Evolutionary conservation across 352 stramenopile species (phyloP).

Genomic region (Paralagenidium karlingii): DNA sequence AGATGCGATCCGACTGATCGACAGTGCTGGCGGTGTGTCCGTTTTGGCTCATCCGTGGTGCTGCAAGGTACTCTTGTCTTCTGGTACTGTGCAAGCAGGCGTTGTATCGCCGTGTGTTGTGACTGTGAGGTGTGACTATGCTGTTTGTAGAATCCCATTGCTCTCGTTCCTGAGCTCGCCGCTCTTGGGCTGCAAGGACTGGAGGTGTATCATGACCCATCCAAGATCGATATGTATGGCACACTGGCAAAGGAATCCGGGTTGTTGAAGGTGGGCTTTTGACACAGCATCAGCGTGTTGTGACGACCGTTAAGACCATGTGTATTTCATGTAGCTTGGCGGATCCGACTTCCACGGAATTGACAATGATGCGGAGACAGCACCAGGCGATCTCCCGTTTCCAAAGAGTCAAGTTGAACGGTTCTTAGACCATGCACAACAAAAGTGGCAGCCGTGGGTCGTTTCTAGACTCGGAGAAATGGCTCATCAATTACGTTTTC

Average conservation of each 20-base stretch:
- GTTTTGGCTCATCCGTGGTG: slow-evolving; percentile 80
- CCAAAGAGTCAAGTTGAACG: slow-evolving; percentile 49
- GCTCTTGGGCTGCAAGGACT: slow-evolving; percentile 67
- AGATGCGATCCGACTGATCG: slow-evolving; percentile 78
- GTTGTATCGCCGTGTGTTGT: background rate
- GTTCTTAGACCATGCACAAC: slow-evolving; percentile 57
- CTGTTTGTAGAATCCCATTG: slow-evolving; percentile 37
- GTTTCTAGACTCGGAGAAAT: slow-evolving; percentile 16
- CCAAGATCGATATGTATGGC: slow-evolving; percentile 77
- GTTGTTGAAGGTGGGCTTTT: slow-evolving; percentile 44
- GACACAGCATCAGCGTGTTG: background rate
- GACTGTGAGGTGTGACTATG: background rate
- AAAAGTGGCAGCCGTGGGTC: slow-evolving; percentile 54
- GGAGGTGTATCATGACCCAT: slow-evolving; percentile 70
- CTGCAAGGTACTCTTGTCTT: slow-evolving; percentile 34
- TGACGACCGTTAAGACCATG: slow-evolving; percentile 1
- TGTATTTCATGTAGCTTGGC: slow-evolving; percentile 27
- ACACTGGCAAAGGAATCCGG: slow-evolving; percentile 53
- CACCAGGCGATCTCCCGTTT: slow-evolving; percentile 65
- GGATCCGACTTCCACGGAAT: slow-evolving; percentile 81
- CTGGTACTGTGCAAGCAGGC: background rate
- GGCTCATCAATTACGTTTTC: background rate
- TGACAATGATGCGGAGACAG: slow-evolving; percentile 46
- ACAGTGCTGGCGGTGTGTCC: slow-evolving; percentile 59
- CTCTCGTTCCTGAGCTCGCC: slow-evolving; percentile 49